Conservation (phyloP, 805 yeast species). For the Cyberlindnera misumaiensis region DNA sequence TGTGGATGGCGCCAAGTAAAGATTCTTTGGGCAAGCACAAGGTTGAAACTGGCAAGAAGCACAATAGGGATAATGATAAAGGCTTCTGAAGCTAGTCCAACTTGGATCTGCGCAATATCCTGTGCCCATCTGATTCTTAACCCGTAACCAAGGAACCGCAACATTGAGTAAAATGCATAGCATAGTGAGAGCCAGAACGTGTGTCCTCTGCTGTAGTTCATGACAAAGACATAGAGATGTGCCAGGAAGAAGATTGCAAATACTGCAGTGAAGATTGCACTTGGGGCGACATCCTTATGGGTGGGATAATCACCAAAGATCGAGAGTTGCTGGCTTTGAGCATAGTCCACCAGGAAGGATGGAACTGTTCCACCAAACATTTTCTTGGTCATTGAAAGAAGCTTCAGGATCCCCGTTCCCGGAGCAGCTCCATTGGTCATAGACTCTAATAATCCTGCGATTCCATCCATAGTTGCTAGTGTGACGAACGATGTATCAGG, state of each 20-base stretch:
- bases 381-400: conserved; percentile 28
- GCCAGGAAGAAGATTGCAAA: conserved; percentile 41
- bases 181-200: conserved; percentile 49
- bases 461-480: neutral
- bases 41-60: conserved; percentile 50
- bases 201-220: conserved; percentile 51
- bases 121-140: conserved; percentile 53
- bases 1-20: conserved; percentile 77
- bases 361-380: conserved; percentile 37
- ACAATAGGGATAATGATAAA: conserved; percentile 52
- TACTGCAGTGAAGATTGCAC: conserved; percentile 47
- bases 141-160: conserved; percentile 53
- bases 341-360: conserved; percentile 28
- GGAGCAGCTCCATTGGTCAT: conserved; percentile 37
- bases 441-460: neutral
- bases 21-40: conserved; percentile 63
- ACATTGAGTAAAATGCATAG: conserved; percentile 43
- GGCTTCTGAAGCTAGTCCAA: conserved; percentile 53
- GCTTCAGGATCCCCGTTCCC: conserved; percentile 42
- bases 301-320: conserved; percentile 62
- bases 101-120: conserved; percentile 35
- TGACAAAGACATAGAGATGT: conserved; percentile 39
- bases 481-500: too few species aligned
- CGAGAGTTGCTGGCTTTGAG: conserved; percentile 35
- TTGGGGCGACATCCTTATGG: conserved; percentile 49